Percentiles rank a stretch among this genome's conserved stretches.
Conservation (phyloP, 116 monocot genomes). For the Dioscorea cayenensis region DNA sequence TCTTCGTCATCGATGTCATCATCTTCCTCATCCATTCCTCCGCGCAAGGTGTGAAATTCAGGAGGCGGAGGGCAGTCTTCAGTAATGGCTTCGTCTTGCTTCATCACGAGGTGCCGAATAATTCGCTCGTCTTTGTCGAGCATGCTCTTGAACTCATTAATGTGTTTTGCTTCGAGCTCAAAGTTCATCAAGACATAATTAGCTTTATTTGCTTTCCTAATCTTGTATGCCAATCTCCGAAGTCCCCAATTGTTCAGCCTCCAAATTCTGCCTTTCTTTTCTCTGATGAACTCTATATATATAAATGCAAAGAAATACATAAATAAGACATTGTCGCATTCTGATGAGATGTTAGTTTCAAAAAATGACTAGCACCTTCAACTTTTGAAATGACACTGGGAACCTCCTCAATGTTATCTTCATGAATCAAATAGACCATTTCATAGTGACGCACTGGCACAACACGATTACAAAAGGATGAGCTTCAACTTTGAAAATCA, state of each 20-base stretch:
- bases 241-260: constrained; percentile 94
- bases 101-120: constrained; percentile 85
- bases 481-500: not conserved
- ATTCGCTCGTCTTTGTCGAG: constrained; percentile 79
- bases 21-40: constrained; percentile 19
- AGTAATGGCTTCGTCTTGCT: constrained; percentile 73
- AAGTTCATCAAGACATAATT: constrained; percentile 97
- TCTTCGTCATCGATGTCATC: constrained; percentile 24
- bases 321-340: not conserved
- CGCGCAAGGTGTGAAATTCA: constrained; percentile 55
- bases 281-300: constrained; percentile 62
- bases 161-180: constrained; percentile 70
- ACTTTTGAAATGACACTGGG: constrained; percentile 66
- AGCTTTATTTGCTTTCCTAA: constrained; percentile 76
- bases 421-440: constrained; percentile 90
- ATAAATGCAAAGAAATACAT: not conserved
- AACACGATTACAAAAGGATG: not conserved
- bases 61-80: constrained; percentile 80
- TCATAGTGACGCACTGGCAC: constrained; percentile 86
- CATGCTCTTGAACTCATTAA: constrained; percentile 77
- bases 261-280: constrained; percentile 92
- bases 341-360: not conserved
- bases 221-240: constrained; percentile 78
- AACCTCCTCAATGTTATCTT: constrained; percentile 61
- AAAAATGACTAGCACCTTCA: constrained; percentile 46